Evolutionary conservation across 2,329 filamentous ascomycete species (phyloP).

Genomic region (Stenocarpella maydis): DNA sequence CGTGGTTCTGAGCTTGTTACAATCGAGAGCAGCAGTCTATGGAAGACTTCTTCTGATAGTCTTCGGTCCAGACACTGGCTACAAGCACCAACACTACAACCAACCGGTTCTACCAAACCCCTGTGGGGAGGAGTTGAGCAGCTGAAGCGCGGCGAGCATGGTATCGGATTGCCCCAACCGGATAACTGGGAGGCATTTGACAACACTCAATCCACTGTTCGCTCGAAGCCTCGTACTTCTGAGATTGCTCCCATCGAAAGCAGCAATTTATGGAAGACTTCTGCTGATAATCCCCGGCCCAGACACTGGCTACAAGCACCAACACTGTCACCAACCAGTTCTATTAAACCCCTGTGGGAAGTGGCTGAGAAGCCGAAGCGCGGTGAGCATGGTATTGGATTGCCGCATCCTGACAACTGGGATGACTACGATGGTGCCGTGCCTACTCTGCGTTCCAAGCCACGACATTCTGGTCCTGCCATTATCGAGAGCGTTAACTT

Average conservation of each 20-base stretch:
- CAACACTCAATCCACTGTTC: slow-evolving; percentile 40
- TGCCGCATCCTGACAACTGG: slow-evolving; percentile 52
- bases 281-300: background rate
- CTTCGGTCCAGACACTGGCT: background rate
- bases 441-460: slow-evolving; percentile 42
- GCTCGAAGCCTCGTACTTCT: slow-evolving; percentile 42
- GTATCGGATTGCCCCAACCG: slow-evolving; percentile 48
- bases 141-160: slow-evolving; percentile 28
- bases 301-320: slow-evolving; percentile 4
- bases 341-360: slow-evolving; percentile 25
- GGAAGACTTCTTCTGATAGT: background rate
- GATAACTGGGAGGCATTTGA: slow-evolving; percentile 50
- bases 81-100: background rate
- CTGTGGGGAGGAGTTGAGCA: no score
- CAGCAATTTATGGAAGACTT: slow-evolving; percentile 42
- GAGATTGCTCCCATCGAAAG: slow-evolving; percentile 47
- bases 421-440: slow-evolving; percentile 44
- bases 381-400: slow-evolving; percentile 38
- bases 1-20: slow-evolving; percentile 41
- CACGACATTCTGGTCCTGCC: slow-evolving; percentile 41
- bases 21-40: slow-evolving; percentile 49
- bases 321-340: background rate
- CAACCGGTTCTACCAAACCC: no score
- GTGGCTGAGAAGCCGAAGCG: slow-evolving; percentile 6
- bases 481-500: slow-evolving; percentile 48